Base-by-base conservation (phyloP, 1,139 yeast species). In the Wickerhamomyces sp. region DNA sequence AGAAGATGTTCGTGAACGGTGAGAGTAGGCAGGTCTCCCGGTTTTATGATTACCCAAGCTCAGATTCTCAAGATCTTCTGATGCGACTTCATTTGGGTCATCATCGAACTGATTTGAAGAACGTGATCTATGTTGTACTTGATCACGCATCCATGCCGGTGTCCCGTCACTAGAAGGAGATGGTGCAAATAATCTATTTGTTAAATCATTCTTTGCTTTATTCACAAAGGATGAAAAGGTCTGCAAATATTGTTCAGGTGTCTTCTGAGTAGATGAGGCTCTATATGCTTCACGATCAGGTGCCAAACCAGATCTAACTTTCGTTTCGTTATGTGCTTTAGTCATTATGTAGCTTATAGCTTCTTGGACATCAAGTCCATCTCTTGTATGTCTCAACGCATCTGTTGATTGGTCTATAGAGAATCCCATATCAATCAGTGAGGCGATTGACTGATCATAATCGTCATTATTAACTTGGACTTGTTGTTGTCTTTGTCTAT, bases 131-230 rank as follows among this genome's bases (percentile, higher is more conserved):
- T 76, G 73, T 52, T 56, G 68, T 34, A 63, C 70, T 53, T 74
- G 81, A 46, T 76, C 72, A 43, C 68, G 71, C 92, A 87, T 82
- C 96, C 96, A 87, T 3, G 83, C 79, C 0, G 96, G 96, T 44
- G 73, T 63, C 14, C 74, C 74, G 40, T 70, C 70, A 32, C 13
- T 27, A 12, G 70, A 64, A 17, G 83, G 74, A 0, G 94, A 92
- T 42, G 78, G 78, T 26, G 76, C 68, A 50, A 80, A 71, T 35
- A 87, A 63, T 40, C 81, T 85, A 13, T 68, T 59, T 0, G 89
- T 79, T n/a, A 83, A 56, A 24, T 79, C 87, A 43, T 73, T 74
- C 6, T 53, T 44, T 60, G 47, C 51, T 17, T 45, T 45, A 9
- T 46, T 42, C 7, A 54, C 40, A 10, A 51, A 20, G 22, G 40